phyloP scores from a whole-genome alignment of 257 asterid genomes.

The Gentiana macrophylla region DNA sequence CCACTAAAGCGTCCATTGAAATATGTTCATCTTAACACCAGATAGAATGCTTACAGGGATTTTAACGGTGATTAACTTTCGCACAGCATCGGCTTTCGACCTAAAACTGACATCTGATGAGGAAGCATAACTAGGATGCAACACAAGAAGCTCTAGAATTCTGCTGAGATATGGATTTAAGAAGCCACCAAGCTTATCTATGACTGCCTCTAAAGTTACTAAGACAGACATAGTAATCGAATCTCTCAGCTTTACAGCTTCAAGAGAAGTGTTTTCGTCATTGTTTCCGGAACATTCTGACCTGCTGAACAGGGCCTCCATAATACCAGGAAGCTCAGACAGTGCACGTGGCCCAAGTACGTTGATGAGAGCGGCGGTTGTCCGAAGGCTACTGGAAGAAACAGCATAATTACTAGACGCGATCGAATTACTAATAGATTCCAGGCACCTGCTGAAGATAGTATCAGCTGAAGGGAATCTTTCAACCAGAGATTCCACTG shows the following conservation, averaged over 20 bases:
- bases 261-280: constrained; percentile 14
- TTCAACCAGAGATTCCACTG: constrained; percentile 58
- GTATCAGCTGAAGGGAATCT: constrained; percentile 51
- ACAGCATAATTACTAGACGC: constrained; percentile 44
- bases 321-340: constrained; percentile 65
- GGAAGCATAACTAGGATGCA: constrained; percentile 56
- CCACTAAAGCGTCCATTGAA: neutral
- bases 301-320: constrained; percentile 44
- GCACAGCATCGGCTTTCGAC: constrained; percentile 54
- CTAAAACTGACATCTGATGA: constrained; percentile 43
- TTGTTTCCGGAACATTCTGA: constrained; percentile 21
- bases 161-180: constrained; percentile 63
- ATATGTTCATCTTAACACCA: no score
- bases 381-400: constrained; percentile 61
- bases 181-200: constrained; percentile 75
- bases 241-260: constrained; percentile 25
- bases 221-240: constrained; percentile 54
- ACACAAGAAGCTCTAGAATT: constrained; percentile 51
- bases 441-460: constrained; percentile 59
- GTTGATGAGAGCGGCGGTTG: constrained; percentile 65
- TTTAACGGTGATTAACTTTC: constrained; percentile 66
- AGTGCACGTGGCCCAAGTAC: constrained; percentile 82
- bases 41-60: constrained; percentile 50
- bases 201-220: constrained; percentile 60
- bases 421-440: constrained; percentile 51